Percentiles rank a stretch among this genome's conserved stretches.
Evolutionary conservation across 306 rosid genomes (phyloP).

Genomic region (Casuarina equisetifolia): DNA sequence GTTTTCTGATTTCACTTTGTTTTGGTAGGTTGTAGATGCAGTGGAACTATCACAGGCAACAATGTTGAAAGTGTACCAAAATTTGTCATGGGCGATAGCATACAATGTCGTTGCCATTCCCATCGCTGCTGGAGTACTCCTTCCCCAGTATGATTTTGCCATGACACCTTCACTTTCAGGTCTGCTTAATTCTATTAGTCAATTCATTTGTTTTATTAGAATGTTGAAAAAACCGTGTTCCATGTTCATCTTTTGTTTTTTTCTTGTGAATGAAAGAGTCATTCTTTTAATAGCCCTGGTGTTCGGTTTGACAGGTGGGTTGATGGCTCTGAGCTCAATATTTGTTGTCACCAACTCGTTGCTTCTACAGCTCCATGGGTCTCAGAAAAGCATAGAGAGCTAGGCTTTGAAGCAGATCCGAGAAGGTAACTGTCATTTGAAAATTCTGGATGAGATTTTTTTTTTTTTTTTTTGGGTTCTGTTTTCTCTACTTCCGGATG

Average conservation of each 20-base stretch:
- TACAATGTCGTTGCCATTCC: slow-evolving; percentile 81
- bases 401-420: slow-evolving; percentile 9
- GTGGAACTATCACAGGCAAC: slow-evolving; percentile 86
- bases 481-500: no score
- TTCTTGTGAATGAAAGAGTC: neutral
- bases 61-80: slow-evolving; percentile 90
- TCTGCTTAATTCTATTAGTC: slow-evolving; percentile 26
- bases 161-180: slow-evolving; percentile 99
- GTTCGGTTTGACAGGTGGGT: slow-evolving; percentile 67
- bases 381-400: slow-evolving; percentile 25
- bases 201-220: slow-evolving; percentile 14
- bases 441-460: neutral
- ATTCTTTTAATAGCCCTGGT: slow-evolving; percentile 21
- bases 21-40: slow-evolving; percentile 82
- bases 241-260: slow-evolving; percentile 16
- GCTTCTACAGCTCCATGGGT: slow-evolving; percentile 77
- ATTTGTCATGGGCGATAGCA: slow-evolving; percentile 93
- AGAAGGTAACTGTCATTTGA: neutral
- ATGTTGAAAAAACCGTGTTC: neutral
- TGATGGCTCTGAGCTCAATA: slow-evolving; percentile 96
- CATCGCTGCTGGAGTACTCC: slow-evolving; percentile 85
- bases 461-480: no score
- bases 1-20: slow-evolving; percentile 17
- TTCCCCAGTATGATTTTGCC: slow-evolving; percentile 87
- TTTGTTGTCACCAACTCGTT: slow-evolving; percentile 86